Base-by-base conservation (phyloP, 164 flowering plant genomes). In the Amborella trichopoda region DNA sequence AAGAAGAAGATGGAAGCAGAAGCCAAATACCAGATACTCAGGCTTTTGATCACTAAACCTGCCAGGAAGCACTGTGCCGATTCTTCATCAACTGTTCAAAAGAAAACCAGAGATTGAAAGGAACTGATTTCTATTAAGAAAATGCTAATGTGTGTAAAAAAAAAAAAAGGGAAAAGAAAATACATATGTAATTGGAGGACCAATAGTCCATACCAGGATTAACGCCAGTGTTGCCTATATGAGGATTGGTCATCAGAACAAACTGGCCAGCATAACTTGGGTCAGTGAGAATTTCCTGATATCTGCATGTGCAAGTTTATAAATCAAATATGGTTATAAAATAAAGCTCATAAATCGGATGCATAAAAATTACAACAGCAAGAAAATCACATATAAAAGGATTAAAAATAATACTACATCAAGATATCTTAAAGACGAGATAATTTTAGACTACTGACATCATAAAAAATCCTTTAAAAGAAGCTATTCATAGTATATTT, bases 171-270 rank as follows among this genome's bases (percentile, higher is more conserved):
- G 20, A 16, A 16, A 3, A n/a, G 41, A 38, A 38, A 19, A 9
- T 38, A 38, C 41, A 38, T 38, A 38, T 38, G 41, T 38, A n/a
- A n/a, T n/a, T n/a, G n/a, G n/a, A n/a, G n/a, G n/a, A n/a, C n/a
- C n/a, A n/a, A n/a, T n/a, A n/a, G n/a, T n/a, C 3, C 42, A 16
- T 43, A 53, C 56, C 56, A 44, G 27, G 21, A 45, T 44, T 55
- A 48, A 55, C 40, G 17, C 59, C 59, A 48, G 59, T 55, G 42
- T 55, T 55, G 38, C 59, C 59, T 37, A 55, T 55, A 32, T 55
- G 59, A 55, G 59, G 59, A 55, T 55, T 55, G 5, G 59, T 55
- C 59, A 55, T 55, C 59, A 55, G 25, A 25, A 55, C 59, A 55
- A 55, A 55, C 47, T 55, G 59, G 21, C 59, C 59, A 24, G 59